Percentiles rank a stretch among this genome's conserved stretches.
Conservation (phyloP, 176 grass and related monocot species). For the Cymbopogon citratus region DNA sequence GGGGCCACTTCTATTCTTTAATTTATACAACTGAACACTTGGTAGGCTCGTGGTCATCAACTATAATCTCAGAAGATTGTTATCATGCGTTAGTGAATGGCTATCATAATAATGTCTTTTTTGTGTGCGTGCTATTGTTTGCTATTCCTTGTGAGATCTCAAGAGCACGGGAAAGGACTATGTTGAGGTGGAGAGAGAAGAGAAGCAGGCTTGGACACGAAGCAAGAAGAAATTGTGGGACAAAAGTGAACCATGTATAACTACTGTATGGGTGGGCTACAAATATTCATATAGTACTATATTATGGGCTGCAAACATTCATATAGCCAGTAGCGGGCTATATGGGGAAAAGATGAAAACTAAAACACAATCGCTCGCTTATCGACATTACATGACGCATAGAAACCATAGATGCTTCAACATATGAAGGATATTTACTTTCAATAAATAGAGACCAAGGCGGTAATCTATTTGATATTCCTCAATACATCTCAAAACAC, state of each 20-base stretch:
- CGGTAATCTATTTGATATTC: slow-evolving; percentile 43
- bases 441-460: slow-evolving; percentile 36
- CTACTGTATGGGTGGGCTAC: too few relatives aligned
- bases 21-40: slow-evolving; percentile 24
- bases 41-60: not conserved
- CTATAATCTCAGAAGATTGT: not conserved
- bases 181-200: too few relatives aligned
- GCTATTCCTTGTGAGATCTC: not conserved
- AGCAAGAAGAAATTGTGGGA: too few relatives aligned
- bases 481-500: slow-evolving; percentile 41
- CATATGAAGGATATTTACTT: slow-evolving; percentile 40
- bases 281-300: too few relatives aligned
- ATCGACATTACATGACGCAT: not conserved
- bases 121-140: not conserved
- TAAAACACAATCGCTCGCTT: too few relatives aligned
- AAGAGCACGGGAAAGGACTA: too few relatives aligned
- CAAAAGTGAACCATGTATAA: too few relatives aligned
- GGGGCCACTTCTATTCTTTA: slow-evolving; percentile 21
- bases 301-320: too few relatives aligned
- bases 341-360: too few relatives aligned
- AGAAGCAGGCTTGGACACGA: too few relatives aligned
- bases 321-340: too few relatives aligned
- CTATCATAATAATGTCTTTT: not conserved
- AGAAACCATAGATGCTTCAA: not conserved
- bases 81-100: not conserved